These are phyloP conservation scores for Protomyces macrosporus DNA, from an alignment of 1,139 yeast species.

Conservation along the genomic window DNA sequence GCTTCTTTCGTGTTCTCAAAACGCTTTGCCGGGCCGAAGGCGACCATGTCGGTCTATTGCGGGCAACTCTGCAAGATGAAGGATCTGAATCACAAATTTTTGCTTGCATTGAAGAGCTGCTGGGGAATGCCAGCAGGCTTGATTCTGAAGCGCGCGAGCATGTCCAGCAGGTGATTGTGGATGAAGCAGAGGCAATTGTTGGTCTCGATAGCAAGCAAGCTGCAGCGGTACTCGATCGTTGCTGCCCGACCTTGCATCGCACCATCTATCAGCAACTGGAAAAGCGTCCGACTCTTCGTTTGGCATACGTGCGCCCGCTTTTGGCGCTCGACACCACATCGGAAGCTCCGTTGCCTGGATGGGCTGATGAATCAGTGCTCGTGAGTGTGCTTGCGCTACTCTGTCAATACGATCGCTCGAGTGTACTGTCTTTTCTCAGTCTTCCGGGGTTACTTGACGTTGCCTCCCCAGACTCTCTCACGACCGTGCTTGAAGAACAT, in stretches of 20 bases:
- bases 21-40: constrained; percentile 53
- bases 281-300: constrained; percentile 29
- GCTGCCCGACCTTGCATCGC: constrained; percentile 35
- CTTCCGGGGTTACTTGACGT: constrained; percentile 29
- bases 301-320: constrained; percentile 34
- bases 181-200: constrained; percentile 29
- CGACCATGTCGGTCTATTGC: constrained; percentile 49
- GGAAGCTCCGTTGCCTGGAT: background rate
- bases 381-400: constrained; percentile 33
- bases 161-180: constrained; percentile 27
- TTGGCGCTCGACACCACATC: constrained; percentile 24
- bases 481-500: constrained; percentile 29
- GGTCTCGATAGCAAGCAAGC: constrained; percentile 29
- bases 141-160: constrained; percentile 20
- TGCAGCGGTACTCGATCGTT: constrained; percentile 34
- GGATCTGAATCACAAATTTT: constrained; percentile 33
- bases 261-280: constrained; percentile 25
- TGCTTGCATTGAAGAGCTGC: constrained; percentile 36
- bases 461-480: constrained; percentile 25
- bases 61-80: constrained; percentile 40
- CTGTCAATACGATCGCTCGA: constrained; percentile 31
- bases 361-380: background rate
- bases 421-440: constrained; percentile 29
- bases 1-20: constrained; percentile 56
- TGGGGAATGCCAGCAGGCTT: constrained; percentile 26